phyloP scores from a whole-genome alignment of 805 yeast genomes.

The Metschnikowia amazonensis region DNA sequence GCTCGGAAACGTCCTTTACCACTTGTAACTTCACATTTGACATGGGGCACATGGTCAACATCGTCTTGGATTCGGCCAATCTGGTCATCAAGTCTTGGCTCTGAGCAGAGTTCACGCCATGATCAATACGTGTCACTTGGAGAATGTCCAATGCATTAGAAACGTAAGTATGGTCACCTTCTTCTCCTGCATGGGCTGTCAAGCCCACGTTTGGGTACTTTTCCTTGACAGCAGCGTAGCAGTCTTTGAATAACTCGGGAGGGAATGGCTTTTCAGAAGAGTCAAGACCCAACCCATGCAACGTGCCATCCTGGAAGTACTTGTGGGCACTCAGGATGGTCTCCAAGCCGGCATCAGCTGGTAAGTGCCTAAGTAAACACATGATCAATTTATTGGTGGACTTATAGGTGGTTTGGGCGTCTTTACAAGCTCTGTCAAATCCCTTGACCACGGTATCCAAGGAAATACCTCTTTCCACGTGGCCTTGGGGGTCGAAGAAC shows the following conservation, averaged over 20 bases:
- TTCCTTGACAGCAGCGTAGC: slow-evolving; percentile 49
- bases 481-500: slow-evolving; percentile 85
- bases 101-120: slow-evolving; percentile 66
- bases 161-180: slow-evolving; percentile 74
- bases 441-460: slow-evolving; percentile 63
- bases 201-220: slow-evolving; percentile 52
- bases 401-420: slow-evolving; percentile 56
- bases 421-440: slow-evolving; percentile 61
- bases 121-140: slow-evolving; percentile 67
- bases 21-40: slow-evolving; percentile 75
- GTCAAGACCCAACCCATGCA: slow-evolving; percentile 79
- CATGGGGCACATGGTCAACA: slow-evolving; percentile 74
- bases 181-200: slow-evolving; percentile 90
- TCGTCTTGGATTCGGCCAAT: slow-evolving; percentile 50
- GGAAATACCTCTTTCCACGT: slow-evolving; percentile 60
- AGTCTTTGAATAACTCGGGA: slow-evolving; percentile 62
- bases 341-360: slow-evolving; percentile 53
- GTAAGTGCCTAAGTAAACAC: slow-evolving; percentile 78
- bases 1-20: slow-evolving; percentile 59
- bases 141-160: slow-evolving; percentile 50
- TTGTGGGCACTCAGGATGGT: slow-evolving; percentile 53
- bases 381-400: slow-evolving; percentile 70
- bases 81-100: slow-evolving; percentile 51
- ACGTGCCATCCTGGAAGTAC: slow-evolving; percentile 52
- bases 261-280: slow-evolving; percentile 78